These are phyloP conservation scores for Chalara sp. DNA, from an alignment of 2,329 filamentous ascomycete species.

Conservation along the genomic window DNA sequence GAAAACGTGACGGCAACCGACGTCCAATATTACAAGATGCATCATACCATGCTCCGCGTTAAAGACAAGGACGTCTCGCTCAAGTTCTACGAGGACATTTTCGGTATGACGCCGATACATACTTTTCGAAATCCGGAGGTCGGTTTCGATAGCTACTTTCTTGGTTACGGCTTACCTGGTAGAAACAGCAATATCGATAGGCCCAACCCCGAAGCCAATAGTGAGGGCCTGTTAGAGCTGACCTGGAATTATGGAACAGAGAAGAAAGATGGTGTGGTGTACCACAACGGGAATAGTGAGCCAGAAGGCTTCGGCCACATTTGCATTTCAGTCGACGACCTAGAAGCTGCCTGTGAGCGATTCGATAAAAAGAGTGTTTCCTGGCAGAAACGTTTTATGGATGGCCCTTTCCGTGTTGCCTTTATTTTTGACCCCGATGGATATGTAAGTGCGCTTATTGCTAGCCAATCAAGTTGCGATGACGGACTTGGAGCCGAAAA, in stretches of 20 bases:
- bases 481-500: too few relatives aligned
- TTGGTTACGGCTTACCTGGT: not conserved
- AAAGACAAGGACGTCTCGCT: not conserved
- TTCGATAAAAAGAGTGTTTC: not conserved
- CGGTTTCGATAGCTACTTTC: not conserved
- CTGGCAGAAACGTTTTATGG: not conserved
- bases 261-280: not conserved
- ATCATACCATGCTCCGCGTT: not conserved
- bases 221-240: not conserved
- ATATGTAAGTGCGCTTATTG: not conserved
- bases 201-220: not conserved
- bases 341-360: not conserved
- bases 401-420: not conserved
- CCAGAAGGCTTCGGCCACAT: not conserved
- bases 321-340: not conserved
- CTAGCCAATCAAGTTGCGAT: too few relatives aligned
- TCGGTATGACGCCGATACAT: not conserved
- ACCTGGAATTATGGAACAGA: not conserved
- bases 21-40: not conserved
- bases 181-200: not conserved
- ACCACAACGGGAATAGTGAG: not conserved
- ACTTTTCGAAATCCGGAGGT: not conserved
- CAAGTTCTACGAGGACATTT: not conserved
- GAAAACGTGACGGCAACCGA: not conserved
- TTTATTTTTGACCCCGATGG: not conserved